phyloP scores from a whole-genome alignment of 305 asterid species.

The Solanum hybrid region DNA sequence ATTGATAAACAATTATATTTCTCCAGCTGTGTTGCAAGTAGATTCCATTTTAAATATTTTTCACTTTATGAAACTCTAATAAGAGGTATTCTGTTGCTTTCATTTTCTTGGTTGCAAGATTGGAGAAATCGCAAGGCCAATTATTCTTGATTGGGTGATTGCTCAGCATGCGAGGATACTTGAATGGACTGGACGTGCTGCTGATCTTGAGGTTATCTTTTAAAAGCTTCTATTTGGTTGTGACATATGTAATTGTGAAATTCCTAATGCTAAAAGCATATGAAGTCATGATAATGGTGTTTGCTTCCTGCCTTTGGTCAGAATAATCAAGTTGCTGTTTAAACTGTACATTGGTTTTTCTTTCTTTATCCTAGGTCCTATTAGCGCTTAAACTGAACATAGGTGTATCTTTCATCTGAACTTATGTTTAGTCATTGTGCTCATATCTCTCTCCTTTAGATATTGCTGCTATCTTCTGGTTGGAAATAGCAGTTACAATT shows the following conservation, averaged over 20 bases:
- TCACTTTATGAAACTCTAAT: not conserved
- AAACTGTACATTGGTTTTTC: not conserved
- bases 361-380: not conserved
- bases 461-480: not conserved
- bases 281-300: not conserved
- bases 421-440: not conserved
- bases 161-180: slow-evolving; percentile 77
- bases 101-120: slow-evolving; percentile 37
- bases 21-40: not conserved
- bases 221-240: not conserved
- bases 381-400: not conserved
- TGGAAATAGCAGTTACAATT: not conserved
- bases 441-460: not conserved
- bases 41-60: not conserved
- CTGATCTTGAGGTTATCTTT: slow-evolving; percentile 77
- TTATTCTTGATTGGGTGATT: slow-evolving; percentile 94
- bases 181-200: slow-evolving; percentile 96
- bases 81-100: not conserved
- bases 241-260: not conserved
- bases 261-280: not conserved
- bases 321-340: not conserved
- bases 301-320: not conserved
- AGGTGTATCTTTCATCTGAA: not conserved
- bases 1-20: not conserved
- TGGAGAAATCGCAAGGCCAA: slow-evolving; percentile 65